phyloP scores from a whole-genome alignment of 495 filamentous ascomycete genomes.

The Penicillium tannophilum region DNA sequence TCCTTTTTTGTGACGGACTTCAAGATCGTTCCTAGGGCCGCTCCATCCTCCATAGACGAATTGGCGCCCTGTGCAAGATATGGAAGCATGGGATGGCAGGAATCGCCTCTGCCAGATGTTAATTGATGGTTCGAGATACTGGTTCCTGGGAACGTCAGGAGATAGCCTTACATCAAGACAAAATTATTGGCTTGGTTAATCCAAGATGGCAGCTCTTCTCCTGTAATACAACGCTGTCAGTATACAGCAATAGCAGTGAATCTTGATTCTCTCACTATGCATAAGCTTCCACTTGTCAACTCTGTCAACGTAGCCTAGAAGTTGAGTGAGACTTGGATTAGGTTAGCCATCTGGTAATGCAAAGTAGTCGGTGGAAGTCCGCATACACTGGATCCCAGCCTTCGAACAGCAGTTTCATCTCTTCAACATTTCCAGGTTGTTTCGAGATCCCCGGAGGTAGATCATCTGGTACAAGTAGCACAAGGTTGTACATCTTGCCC shows the following conservation, averaged over 20 bases:
- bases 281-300: constrained; percentile 67
- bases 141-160: neutral
- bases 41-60: constrained; percentile 53
- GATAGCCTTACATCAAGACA: constrained; percentile 34
- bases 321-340: too few species aligned
- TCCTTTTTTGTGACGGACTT: constrained; percentile 37
- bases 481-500: too few species aligned
- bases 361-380: constrained; percentile 19
- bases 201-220: constrained; percentile 40
- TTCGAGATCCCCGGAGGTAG: too few species aligned
- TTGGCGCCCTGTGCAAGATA: constrained; percentile 64
- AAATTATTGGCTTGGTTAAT: constrained; percentile 40
- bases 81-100: constrained; percentile 69
- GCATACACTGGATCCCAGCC: too few species aligned
- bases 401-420: too few species aligned
- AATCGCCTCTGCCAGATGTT: constrained; percentile 50
- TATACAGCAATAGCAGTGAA: neutral
- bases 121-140: neutral
- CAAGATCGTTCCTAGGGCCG: constrained; percentile 50
- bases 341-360: constrained; percentile 31
- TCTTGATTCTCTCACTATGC: constrained; percentile 43
- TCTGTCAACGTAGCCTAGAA: constrained; percentile 28
- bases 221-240: constrained; percentile 15
- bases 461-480: too few species aligned
- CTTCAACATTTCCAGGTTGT: too few species aligned